Evolutionary conservation across 2,329 filamentous ascomycete species (phyloP), one percentile per base, ranked within the genome.

Genomic region (Beauveria sp.): DNA sequence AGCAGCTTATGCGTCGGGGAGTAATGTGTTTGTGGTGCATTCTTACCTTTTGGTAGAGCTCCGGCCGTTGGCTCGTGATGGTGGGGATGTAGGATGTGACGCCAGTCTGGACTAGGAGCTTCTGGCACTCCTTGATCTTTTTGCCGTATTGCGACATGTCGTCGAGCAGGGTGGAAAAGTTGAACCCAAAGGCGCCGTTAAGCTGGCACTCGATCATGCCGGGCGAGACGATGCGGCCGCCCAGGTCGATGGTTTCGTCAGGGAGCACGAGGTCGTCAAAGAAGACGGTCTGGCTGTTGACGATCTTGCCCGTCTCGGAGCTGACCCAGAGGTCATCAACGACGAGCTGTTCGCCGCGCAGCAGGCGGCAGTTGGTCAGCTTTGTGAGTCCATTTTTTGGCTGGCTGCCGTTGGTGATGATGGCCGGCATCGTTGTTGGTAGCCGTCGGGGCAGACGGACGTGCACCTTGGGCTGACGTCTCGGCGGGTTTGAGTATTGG

Each of bases 141-240:
- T 90, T 88, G 62, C 84, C 83, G 68, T 96, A 96, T 56, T 82
- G 79, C 34, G 79, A 75, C 74, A 83, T 84, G 68, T 88, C 84
- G 18, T 86, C 80, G n/a, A 89, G 84, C 10, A 91, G 79, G 1
- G 86, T 85, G 3, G 91, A 94, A 73, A 96, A 96, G 77, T 96
- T 93, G 79, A 96, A 96, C 61, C 92, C 92, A 69, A 92, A 93
- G 10, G 90, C 92, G 53, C 92, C 92, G 69, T 97, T 97, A 67
- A 97, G 85, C 74, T 97, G 92, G 57, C 89, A 88, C 66, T 97
- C 92, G 67, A 97, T 94, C 70, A 97, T 82, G 28, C 92, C 92
- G 0, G 92, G 91, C 0, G 89, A 85, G 22, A 97, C 72, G 66
- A 96, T 93, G 67, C 90, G 90, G 62, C 91, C 91, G 56, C 86